A percentile compares a stretch with the other conserved stretches of the same genome.
Evolutionary conservation across 305 asterid genomes (phyloP).

Genomic region (Stenogyne calaminthoides): DNA sequence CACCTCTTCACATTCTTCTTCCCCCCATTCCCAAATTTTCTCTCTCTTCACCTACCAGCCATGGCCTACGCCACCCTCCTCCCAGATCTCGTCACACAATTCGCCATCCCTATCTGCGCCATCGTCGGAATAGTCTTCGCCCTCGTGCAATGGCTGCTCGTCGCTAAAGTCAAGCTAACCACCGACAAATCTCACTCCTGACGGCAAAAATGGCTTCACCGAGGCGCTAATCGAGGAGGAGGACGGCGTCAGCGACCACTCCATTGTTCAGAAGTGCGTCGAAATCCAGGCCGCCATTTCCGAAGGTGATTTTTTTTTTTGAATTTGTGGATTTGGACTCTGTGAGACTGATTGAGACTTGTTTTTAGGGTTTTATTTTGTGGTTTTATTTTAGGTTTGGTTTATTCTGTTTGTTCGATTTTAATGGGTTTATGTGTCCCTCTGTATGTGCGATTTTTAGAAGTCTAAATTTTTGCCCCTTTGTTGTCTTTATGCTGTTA

Average conservation of each 20-base stretch:
- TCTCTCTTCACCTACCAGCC: background rate
- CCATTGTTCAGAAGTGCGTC: slow-evolving; percentile 50
- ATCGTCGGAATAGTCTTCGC: slow-evolving; percentile 52
- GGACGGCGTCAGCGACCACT: slow-evolving; percentile 50
- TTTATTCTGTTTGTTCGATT: background rate
- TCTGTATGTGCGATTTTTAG: background rate
- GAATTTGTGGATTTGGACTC: background rate
- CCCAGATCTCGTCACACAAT: slow-evolving; percentile 46
- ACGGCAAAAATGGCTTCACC: slow-evolving; percentile 42
- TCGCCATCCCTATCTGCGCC: slow-evolving; percentile 53
- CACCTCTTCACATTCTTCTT: slow-evolving; percentile 28
- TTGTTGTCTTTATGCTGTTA: background rate
- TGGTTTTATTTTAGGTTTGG: background rate
- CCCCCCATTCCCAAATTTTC: slow-evolving; percentile 4
- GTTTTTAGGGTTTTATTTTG: background rate
- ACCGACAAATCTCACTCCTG: slow-evolving; percentile 41
- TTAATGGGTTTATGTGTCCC: background rate
- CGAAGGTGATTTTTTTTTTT: slow-evolving; percentile 43
- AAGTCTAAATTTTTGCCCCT: slow-evolving; percentile 5
- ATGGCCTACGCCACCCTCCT: slow-evolving; percentile 37
- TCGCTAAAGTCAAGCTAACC: slow-evolving; percentile 43
- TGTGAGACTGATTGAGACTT: background rate
- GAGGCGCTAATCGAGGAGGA: slow-evolving; percentile 64
- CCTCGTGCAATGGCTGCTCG: slow-evolving; percentile 53
- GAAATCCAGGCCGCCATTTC: slow-evolving; percentile 67